A percentile compares a stretch with the other conserved stretches of the same genome.
Evolutionary conservation across 1,284 basidiomycete genomes (phyloP).

Genomic region (Stereum hirsutum): DNA sequence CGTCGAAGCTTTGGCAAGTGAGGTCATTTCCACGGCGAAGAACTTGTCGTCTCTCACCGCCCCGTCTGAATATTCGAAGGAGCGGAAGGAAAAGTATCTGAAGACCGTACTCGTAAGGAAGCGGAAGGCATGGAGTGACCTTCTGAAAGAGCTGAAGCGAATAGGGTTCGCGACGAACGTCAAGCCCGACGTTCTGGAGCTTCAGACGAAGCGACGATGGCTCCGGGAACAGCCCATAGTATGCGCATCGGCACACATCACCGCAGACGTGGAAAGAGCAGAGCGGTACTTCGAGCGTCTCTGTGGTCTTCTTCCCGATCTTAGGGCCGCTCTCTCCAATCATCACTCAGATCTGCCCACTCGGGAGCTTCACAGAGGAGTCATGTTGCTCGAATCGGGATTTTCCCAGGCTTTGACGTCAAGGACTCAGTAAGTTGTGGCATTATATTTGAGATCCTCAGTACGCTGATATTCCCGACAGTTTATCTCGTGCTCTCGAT

Average conservation of each 20-base stretch:
- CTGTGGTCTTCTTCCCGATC: slow-evolving; percentile 55
- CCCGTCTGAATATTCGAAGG: slow-evolving; percentile 34
- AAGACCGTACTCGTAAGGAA: slow-evolving; percentile 81
- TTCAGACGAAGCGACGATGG: slow-evolving; percentile 58
- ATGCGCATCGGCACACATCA: slow-evolving; percentile 11
- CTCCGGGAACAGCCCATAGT: slow-evolving; percentile 54
- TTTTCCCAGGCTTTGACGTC: slow-evolving; percentile 52
- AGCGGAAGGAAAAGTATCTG: slow-evolving; percentile 63
- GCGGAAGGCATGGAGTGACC: slow-evolving; percentile 85
- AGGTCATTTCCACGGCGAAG: slow-evolving; percentile 67
- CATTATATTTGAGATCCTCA: background rate
- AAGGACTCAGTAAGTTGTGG: slow-evolving; percentile 29
- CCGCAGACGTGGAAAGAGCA: slow-evolving; percentile 25
- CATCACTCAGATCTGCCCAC: slow-evolving; percentile 83
- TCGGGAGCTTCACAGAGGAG: slow-evolving; percentile 76
- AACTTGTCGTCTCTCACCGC: slow-evolving; percentile 49
- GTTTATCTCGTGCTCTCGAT: slow-evolving; percentile 5
- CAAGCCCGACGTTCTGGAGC: slow-evolving; percentile 61
- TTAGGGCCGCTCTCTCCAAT: slow-evolving; percentile 55
- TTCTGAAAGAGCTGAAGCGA: slow-evolving; percentile 83
- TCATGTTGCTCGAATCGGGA: slow-evolving; percentile 75
- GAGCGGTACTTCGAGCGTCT: slow-evolving; percentile 74
- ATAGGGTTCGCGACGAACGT: slow-evolving; percentile 71
- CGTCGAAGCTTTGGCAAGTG: slow-evolving; percentile 61
- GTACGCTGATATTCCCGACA: slow-evolving; percentile 2